Evolutionary conservation across 768 basidiomycete species (phyloP), one percentile per base, ranked within the genome.

Genomic region (Mycena kentingensis): DNA sequence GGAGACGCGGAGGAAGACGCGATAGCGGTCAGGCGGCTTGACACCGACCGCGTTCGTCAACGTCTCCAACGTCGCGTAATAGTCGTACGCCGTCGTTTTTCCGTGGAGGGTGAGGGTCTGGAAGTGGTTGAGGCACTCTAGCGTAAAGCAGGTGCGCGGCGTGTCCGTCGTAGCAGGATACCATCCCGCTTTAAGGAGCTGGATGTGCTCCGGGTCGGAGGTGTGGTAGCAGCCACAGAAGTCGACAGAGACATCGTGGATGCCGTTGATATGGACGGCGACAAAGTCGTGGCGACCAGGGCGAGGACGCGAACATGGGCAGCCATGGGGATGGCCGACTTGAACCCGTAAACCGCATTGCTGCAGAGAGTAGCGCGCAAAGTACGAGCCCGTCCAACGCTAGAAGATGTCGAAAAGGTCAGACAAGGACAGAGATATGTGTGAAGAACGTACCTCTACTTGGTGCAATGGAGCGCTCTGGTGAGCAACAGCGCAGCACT

Each of bases 191-290:
- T 66, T 63, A 0, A 77, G 62, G 1, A 78, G 65, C 37, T 77
- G 73, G 16, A 53, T 29, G 13, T 39, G 19, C 1, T 15, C 18
- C 6, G 32, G 18, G 1, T 10, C 5, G 1, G 16, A 15, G 13
- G n/a, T n/a, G n/a, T n/a, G 28, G 19, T 58, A 50, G 29, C 72
- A 73, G 0, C 57, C 62, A 53, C 72, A 73, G 42, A 61, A 70
- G 31, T 68, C 65, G 1, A 73, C 24, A 0, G 29, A 46, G 12
- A 72, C 63, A 2, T 50, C 46, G 29, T 71, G 69, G 18, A 71
- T 51, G 2, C 61, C 54, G 31, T 65, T 46, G 16, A 27, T 15
- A 32, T 65, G 52, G 24, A 71, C 57, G 5, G 72, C 45, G 2
- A 63, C 49, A 37, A 73, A 70, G 16, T 64, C 54, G 31, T 67